Evolutionary conservation across 202 grass and related monocot species (phyloP).

Genomic region (Tripidium arundinaceum): DNA sequence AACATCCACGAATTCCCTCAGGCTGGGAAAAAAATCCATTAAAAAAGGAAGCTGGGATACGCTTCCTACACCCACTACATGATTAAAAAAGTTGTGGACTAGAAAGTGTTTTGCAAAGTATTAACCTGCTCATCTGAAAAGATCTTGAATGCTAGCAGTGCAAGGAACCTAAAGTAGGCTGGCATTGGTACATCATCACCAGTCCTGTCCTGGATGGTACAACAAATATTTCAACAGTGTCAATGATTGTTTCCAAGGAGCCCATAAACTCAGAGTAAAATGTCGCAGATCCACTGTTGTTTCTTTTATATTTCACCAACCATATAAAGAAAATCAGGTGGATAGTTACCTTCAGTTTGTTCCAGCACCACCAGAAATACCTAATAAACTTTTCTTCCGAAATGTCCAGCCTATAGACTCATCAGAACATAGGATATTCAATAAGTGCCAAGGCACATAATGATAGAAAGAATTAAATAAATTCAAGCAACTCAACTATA

Average conservation of each 20-base stretch:
- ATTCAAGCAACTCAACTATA: background rate
- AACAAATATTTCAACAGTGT: constrained; percentile 22
- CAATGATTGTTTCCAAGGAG: constrained; percentile 12
- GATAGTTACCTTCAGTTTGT: constrained; percentile 68
- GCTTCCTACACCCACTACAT: constrained; percentile 15
- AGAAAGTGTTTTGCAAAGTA: constrained; percentile 22
- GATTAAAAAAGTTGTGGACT: background rate
- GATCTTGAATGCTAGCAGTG: constrained; percentile 93
- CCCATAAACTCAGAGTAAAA: background rate
- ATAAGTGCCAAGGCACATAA: background rate
- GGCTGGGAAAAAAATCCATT: constrained; percentile 1
- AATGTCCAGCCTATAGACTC: constrained; percentile 68
- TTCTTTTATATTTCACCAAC: constrained; percentile 18
- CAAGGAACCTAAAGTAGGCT: constrained; percentile 91
- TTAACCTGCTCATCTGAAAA: constrained; percentile 89
- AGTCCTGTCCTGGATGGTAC: constrained; percentile 54
- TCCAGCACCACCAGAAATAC: constrained; percentile 99
- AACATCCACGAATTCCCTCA: background rate
- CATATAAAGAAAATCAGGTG: constrained; percentile 12
- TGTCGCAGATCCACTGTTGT: constrained; percentile 1
- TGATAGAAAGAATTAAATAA: constrained; percentile 12
- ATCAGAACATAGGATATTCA: constrained; percentile 21
- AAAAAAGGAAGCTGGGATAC: constrained; percentile 24
- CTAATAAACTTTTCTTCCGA: constrained; percentile 83
- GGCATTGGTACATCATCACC: constrained; percentile 73